These are phyloP conservation scores for Linanthus parryae DNA, from an alignment of 148 eudicot genomes.

Conservation along the genomic window DNA sequence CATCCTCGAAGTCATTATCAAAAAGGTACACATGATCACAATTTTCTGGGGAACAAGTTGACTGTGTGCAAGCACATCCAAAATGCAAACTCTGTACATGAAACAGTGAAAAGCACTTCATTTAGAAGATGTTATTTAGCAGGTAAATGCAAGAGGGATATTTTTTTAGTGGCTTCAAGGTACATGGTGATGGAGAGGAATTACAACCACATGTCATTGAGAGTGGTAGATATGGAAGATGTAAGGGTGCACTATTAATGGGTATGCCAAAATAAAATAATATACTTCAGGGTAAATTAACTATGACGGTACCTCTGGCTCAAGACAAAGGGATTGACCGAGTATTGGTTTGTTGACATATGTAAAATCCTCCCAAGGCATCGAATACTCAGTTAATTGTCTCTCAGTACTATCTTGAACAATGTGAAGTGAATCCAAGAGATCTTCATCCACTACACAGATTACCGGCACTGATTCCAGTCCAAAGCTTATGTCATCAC, in stretches of 20 bases:
- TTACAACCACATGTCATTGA: too few species aligned
- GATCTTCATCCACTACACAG: slow-evolving; percentile 84
- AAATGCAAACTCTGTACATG: slow-evolving; percentile 54
- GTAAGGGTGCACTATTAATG: too few species aligned
- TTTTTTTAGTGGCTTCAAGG: too few species aligned
- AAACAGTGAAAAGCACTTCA: too few species aligned
- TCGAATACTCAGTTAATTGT: slow-evolving; percentile 33
- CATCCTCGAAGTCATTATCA: slow-evolving; percentile 80
- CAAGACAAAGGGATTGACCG: slow-evolving; percentile 39
- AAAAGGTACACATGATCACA: slow-evolving; percentile 97
- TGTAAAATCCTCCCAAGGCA: slow-evolving; percentile 93
- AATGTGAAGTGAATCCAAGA: slow-evolving; percentile 48
- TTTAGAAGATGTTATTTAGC: too few species aligned
- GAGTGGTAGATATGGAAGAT: too few species aligned
- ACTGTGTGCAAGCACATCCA: slow-evolving; percentile 67
- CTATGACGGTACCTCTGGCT: slow-evolving; percentile 57
- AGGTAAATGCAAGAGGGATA: too few species aligned
- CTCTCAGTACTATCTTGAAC: slow-evolving; percentile 52
- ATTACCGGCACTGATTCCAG: slow-evolving; percentile 66
- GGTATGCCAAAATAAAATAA: too few species aligned
- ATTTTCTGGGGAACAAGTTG: slow-evolving; percentile 61
- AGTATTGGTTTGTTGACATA: slow-evolving; percentile 61
- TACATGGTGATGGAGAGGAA: too few species aligned
- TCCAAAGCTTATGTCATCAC: slow-evolving; percentile 91
- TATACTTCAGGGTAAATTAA: too few species aligned